These are phyloP conservation scores for Nakataea oryzae DNA, from an alignment of 2,329 filamentous ascomycete genomes.

Conservation along the genomic window DNA sequence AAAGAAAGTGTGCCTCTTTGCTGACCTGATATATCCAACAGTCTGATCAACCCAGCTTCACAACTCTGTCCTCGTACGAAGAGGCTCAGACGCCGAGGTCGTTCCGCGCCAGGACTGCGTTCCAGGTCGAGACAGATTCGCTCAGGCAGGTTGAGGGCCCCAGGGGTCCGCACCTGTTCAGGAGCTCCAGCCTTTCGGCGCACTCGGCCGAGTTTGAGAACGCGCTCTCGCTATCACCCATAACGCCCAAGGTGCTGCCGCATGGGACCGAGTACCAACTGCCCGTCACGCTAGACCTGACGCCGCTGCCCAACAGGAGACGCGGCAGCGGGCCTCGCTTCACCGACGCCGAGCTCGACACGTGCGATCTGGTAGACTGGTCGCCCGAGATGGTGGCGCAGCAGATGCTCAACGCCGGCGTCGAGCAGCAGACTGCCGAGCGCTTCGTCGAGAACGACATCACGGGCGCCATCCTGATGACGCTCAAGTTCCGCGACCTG, in stretches of 20 bases:
- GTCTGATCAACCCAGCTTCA: slow-evolving; percentile 66
- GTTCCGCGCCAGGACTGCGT: slow-evolving; percentile 47
- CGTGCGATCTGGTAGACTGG: slow-evolving; percentile 53
- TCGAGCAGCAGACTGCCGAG: slow-evolving; percentile 67
- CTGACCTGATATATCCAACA: slow-evolving; percentile 20
- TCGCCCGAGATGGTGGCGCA: slow-evolving; percentile 67
- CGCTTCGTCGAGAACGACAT: slow-evolving; percentile 91
- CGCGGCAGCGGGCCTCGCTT: slow-evolving; percentile 41
- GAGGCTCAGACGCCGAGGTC: slow-evolving; percentile 71
- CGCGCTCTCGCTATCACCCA: slow-evolving; percentile 59
- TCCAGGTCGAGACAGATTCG: slow-evolving; percentile 47
- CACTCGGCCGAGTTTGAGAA: slow-evolving; percentile 36
- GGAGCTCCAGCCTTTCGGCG: slow-evolving; percentile 52
- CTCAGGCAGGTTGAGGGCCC: slow-evolving; percentile 67
- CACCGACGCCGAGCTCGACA: slow-evolving; percentile 46
- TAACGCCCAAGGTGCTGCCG: slow-evolving; percentile 51
- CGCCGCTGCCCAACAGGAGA: slow-evolving; percentile 24
- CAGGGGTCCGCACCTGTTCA: slow-evolving; percentile 77
- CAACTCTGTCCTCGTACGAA: slow-evolving; percentile 79
- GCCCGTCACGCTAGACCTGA: slow-evolving; percentile 23
- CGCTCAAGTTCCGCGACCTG: slow-evolving; percentile 83
- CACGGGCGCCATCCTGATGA: slow-evolving; percentile 73
- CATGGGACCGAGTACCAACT: slow-evolving; percentile 23
- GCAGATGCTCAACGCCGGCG: slow-evolving; percentile 77
- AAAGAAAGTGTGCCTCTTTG: not conserved